Percentiles rank a stretch among this genome's conserved stretches.
phyloP scores from a whole-genome alignment of 1,284 basidiomycete species.

The Wolfiporia cocos region DNA sequence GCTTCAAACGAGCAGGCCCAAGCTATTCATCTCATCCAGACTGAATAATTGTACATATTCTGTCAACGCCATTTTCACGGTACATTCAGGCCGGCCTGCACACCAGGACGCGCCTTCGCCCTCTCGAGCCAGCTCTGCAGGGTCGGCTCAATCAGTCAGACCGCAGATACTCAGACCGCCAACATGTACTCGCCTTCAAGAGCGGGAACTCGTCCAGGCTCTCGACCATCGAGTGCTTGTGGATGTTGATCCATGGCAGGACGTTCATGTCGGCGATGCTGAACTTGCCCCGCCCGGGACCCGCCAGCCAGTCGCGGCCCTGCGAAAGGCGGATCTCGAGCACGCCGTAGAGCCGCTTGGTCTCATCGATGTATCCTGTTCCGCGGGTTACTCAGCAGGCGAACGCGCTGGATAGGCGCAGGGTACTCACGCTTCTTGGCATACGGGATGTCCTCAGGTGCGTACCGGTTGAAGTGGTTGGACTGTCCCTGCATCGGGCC shows the following conservation, averaged over 20 bases:
- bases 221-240: conserved; percentile 41
- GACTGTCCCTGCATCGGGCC: conserved; percentile 77
- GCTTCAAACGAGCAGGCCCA: no score
- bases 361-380: conserved; percentile 69
- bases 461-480: conserved; percentile 49
- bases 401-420: background rate
- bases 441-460: conserved; percentile 61
- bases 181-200: conserved; percentile 21
- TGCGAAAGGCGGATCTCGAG: conserved; percentile 59
- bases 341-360: conserved; percentile 71
- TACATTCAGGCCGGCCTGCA: conserved; percentile 21
- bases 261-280: conserved; percentile 63
- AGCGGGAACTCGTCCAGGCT: conserved; percentile 33
- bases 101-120: conserved; percentile 16
- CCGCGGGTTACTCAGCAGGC: background rate
- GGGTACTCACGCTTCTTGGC: conserved; percentile 45
- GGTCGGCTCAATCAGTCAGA: background rate
- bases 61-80: conserved; percentile 7
- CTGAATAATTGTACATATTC: no score
- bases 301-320: conserved; percentile 64
- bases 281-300: conserved; percentile 58
- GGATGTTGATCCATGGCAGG: conserved; percentile 45
- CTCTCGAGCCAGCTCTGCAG: conserved; percentile 21
- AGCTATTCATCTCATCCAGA: no score
- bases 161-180: background rate